Evolutionary conservation across 1,284 basidiomycete species (phyloP), one percentile per base, ranked within the genome.

Genomic region (Apiotrichum sp.): DNA sequence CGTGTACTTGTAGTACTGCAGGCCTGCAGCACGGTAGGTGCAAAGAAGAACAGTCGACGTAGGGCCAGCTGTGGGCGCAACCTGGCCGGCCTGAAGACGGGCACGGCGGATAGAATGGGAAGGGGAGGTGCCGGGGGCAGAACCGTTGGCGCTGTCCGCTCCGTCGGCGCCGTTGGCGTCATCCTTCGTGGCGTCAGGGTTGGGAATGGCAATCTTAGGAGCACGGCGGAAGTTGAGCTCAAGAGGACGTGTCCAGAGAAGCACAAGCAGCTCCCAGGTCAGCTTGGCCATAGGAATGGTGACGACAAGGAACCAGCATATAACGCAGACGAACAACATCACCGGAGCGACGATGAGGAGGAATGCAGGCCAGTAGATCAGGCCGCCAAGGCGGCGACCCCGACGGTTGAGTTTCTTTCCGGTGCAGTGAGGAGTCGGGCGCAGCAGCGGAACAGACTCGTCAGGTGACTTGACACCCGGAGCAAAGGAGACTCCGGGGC

Each of bases 1-100:
- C 2, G 96, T 99, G 76, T 98, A 99, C 81, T 99, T 99, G 87
- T 93, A 98, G 78, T 97, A 98, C 75, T 96, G 84, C 66, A 84
- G 78, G 1, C 95, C 96, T 47, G 88, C 81, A 1, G 96, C 96
- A 40, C 86, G 85, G 76, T 98, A 98, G 2, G 88, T 95, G 78
- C 96, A 99, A 31, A 99, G 82, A 16, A 99, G 79, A 11, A 99
- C 90, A 0, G 88, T 97, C 47, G 84, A 89, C 43, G 80, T 81
- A 29, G 84, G 83, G 34, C 89, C 87, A 32, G 82, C 83, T 4
- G 87, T 78, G 1, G 86, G 85, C 2, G 86, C 83, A 38, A 86
- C 83, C 66, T 93, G 90, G 58, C 86, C 86, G 1, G 83, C 81
- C 22, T 80, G 78, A 4, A 87, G 74, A 34, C 83, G 77, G 1